A percentile compares a stretch with the other conserved stretches of the same genome.
These are phyloP conservation scores for Penicillium paneum DNA, from an alignment of 2,329 filamentous ascomycete genomes.

Conservation along the genomic window DNA sequence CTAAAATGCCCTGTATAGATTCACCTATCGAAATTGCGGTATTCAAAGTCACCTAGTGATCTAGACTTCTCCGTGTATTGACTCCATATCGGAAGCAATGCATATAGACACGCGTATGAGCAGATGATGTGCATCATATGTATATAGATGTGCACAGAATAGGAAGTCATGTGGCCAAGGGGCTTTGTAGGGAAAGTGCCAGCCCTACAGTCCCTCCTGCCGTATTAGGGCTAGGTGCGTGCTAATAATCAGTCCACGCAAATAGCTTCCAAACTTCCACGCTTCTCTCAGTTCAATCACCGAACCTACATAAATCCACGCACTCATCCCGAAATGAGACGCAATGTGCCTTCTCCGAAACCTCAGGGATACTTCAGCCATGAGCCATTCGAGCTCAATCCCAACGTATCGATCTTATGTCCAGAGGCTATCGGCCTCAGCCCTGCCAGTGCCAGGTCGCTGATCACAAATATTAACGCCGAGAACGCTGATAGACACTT, in stretches of 20 bases:
- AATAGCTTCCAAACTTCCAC: neutral
- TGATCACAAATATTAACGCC: neutral
- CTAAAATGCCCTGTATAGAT: neutral
- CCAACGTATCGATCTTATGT: neutral
- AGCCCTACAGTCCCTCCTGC: neutral
- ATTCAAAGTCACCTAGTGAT: neutral
- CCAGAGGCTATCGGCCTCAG: neutral
- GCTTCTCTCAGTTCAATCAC: no score
- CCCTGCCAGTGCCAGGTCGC: neutral
- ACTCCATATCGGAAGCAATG: neutral
- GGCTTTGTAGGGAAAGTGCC: neutral
- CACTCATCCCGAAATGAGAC: neutral
- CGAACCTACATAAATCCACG: neutral
- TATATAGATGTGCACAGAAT: no score
- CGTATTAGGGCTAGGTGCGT: constrained; percentile 1
- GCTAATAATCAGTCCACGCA: accelerated
- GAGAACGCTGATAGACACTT: neutral
- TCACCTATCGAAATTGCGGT: neutral
- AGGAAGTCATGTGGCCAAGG: neutral
- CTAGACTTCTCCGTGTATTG: neutral
- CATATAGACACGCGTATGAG: no score
- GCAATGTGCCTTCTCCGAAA: neutral
- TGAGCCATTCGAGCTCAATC: neutral
- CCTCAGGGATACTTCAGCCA: neutral
- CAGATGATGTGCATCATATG: neutral